phyloP scores from a whole-genome alignment of 768 basidiomycete genomes.

The Leccinum broughii region DNA sequence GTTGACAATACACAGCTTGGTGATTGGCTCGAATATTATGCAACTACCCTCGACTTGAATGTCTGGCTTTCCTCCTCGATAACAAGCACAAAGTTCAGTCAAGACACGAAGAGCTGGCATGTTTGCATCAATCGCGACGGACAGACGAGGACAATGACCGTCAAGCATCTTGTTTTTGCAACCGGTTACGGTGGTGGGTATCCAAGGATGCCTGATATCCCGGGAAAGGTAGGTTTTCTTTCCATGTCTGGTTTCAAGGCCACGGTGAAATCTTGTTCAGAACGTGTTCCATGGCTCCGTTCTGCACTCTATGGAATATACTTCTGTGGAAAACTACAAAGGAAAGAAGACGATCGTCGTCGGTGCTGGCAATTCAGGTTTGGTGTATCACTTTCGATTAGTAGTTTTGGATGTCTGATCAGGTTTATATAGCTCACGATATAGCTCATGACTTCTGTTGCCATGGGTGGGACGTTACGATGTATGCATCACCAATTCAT shows the following conservation, averaged over 20 bases:
- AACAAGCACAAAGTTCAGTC: conserved; percentile 35
- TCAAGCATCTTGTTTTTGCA: conserved; percentile 56
- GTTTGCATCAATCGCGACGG: conserved; percentile 37
- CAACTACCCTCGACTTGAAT: conserved; percentile 51
- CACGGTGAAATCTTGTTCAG: conserved; percentile 21
- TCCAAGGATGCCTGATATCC: conserved; percentile 46
- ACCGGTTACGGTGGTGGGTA: conserved; percentile 52
- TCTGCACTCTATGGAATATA: conserved; percentile 55
- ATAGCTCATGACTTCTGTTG: conserved; percentile 37
- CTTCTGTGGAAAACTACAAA: conserved; percentile 41
- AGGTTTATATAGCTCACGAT: conserved; percentile 34
- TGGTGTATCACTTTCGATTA: conserved; percentile 3
- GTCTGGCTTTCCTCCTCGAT: conserved; percentile 56
- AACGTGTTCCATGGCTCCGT: conserved; percentile 52
- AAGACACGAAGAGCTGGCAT: conserved; percentile 40
- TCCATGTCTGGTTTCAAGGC: neutral
- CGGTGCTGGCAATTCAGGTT: conserved; percentile 63
- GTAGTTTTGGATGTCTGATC: neutral
- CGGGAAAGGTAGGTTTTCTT: conserved; percentile 40
- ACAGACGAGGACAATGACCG: conserved; percentile 34
- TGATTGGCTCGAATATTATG: conserved; percentile 63
- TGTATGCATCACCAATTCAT: conserved; percentile 14
- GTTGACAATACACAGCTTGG: conserved; percentile 42
- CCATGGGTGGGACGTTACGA: conserved; percentile 31
- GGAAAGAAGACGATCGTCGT: conserved; percentile 69